Evolutionary conservation across 805 yeast genomes (phyloP).

Genomic region (Wickerhamomyces hampshirensis): DNA sequence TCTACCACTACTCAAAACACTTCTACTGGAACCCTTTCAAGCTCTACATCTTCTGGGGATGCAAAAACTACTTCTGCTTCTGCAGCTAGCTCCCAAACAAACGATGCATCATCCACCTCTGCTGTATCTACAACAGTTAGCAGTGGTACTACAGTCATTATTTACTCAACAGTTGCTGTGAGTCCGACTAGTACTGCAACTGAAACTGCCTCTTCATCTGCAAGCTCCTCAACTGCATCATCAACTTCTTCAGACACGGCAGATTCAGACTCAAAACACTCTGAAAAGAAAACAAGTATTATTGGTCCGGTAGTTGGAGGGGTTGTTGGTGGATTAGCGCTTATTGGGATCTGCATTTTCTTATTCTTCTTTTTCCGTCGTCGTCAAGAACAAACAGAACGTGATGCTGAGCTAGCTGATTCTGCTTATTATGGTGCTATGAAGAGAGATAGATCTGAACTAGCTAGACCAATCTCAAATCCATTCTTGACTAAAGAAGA

Average conservation of each 20-base stretch:
- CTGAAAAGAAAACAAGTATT: slow-evolving; percentile 20
- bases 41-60: slow-evolving; percentile 6
- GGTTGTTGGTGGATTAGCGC: slow-evolving; percentile 52
- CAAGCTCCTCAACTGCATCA: slow-evolving; percentile 24
- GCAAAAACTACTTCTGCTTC: slow-evolving; percentile 16
- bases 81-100: slow-evolving; percentile 19
- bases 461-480: slow-evolving; percentile 37
- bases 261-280: slow-evolving; percentile 2
- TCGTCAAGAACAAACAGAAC: slow-evolving; percentile 27
- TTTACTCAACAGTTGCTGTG: slow-evolving; percentile 17
- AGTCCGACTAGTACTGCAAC: slow-evolving; percentile 13
- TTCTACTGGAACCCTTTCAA: slow-evolving; percentile 5
- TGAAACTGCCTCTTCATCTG: slow-evolving; percentile 11
- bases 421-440: slow-evolving; percentile 54
- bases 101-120: slow-evolving; percentile 21
- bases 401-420: slow-evolving; percentile 47
- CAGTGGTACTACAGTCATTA: slow-evolving; percentile 18
- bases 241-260: slow-evolving; percentile 11
- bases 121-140: slow-evolving; percentile 17
- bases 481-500: slow-evolving; percentile 62
- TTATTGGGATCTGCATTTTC: slow-evolving; percentile 35
- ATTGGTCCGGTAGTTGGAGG: slow-evolving; percentile 62
- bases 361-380: slow-evolving; percentile 36
- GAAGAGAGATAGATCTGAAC: slow-evolving; percentile 38
- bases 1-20: slow-evolving; percentile 1